phyloP scores from a whole-genome alignment of 192 early-diverging fungal species.

The Diversispora epigaea region DNA sequence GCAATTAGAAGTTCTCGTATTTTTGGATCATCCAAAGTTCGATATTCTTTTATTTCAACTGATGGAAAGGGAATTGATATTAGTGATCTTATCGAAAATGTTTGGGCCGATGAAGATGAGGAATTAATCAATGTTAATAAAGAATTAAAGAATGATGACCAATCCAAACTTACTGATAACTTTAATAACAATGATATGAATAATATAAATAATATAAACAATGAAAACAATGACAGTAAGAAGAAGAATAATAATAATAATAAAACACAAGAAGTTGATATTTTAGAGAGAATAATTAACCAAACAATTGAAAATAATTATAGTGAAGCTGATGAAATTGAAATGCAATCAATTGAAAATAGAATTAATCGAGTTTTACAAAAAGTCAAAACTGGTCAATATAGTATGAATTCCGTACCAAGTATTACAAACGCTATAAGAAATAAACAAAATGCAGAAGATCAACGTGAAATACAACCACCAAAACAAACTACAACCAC shows the following conservation, averaged over 20 bases:
- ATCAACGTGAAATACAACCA: no score
- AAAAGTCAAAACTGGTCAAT: conserved; percentile 22
- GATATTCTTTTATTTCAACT: conserved; percentile 46
- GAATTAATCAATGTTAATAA: no score
- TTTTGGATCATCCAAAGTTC: conserved; percentile 40
- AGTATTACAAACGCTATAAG: no score
- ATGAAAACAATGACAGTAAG: neutral
- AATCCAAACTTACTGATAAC: neutral
- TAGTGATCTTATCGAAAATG: conserved; percentile 48
- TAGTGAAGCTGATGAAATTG: neutral
- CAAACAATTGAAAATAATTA: neutral
- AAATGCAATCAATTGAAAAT: conserved; percentile 18
- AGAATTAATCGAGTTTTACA: conserved; percentile 27
- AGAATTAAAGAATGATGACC: neutral
- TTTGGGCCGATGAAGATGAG: conserved; percentile 41
- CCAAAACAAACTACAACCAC: no score
- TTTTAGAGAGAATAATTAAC: conserved; percentile 23
- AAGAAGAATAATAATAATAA: neutral
- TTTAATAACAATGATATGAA: neutral
- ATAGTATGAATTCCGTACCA: neutral
- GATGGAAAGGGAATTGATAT: conserved; percentile 47
- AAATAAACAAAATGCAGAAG: no score
- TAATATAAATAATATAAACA: neutral
- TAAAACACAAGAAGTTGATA: conserved; percentile 22
- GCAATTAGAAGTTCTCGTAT: conserved; percentile 43